Base-by-base conservation (phyloP, 768 basidiomycete genomes). In the Mycena leptocephala region DNA sequence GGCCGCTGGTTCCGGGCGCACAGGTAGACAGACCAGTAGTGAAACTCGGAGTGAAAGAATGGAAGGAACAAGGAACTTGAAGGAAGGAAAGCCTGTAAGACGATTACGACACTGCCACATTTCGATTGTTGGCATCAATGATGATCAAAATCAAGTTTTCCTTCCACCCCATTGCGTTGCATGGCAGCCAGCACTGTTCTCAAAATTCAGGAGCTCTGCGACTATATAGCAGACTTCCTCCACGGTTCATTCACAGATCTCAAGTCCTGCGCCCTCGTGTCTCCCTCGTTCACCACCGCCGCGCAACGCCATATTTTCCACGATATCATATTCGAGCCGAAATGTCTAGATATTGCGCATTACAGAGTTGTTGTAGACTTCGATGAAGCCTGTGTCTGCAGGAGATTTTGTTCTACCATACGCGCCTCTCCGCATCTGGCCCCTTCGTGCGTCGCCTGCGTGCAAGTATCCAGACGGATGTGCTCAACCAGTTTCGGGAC, bases 261-360 rank as follows among this genome's bases (percentile, higher is more conserved):
- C 24, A 33, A n/a, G 16, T 24, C 66, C 5, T 68, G 66, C n/a
- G 66, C 66, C 8, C 53, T 68, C 3, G 66, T 68, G 0, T 68
- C n/a, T 5, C 13, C 66, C 3, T 8, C 51, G 0, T 35, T 68
- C 22, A 41, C 55, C 8, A 9, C 24, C 6, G 33, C 66, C 6
- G 66, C 66, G 5, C 66, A 68, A 20, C 66, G 55, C 3, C 66
- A 56, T 30, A 51, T 68, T 3, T 68, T 68, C 8, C 53, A 68
- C 26, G 66, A 68, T 24, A 22, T 68, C 53, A 22, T 55, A 1
- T 43, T 68, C 13, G 28, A 39, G 39, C 28, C 6, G 13, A 43
- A 30, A 3, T 48, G 46, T 16, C 22, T 7, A 3, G 16, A n/a
- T 9, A 24, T 65, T 7, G 43, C 48, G 28, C 43, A 58, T 2